Evolutionary conservation across 169 alveolate genomes (phyloP).

Genomic region (Plasmodium inui): DNA sequence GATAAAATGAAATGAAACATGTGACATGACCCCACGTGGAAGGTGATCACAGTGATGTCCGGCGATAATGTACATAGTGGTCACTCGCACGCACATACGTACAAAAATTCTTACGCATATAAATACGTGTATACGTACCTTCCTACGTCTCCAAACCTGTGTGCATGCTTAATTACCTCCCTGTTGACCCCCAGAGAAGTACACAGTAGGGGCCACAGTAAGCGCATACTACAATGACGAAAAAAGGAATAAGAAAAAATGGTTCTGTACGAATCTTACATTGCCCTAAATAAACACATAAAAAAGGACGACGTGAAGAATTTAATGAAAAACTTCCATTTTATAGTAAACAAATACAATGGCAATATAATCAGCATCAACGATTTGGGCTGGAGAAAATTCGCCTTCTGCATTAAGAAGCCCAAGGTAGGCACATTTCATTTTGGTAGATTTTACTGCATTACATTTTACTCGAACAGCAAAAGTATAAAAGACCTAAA

Average conservation of each 20-base stretch:
- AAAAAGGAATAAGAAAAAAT: constrained; percentile 6
- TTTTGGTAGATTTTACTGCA: constrained; percentile 86
- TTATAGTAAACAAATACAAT: constrained; percentile 62
- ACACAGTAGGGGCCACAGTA: not conserved
- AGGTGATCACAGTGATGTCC: not conserved
- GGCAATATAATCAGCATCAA: constrained; percentile 71
- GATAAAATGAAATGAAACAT: not conserved
- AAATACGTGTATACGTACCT: not conserved
- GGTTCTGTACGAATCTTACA: constrained; percentile 73
- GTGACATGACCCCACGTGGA: not conserved
- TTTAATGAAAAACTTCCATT: constrained; percentile 73
- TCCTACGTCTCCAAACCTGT: not conserved
- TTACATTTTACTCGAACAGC: constrained; percentile 84
- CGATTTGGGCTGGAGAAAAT: constrained; percentile 76
- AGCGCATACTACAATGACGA: not conserved
- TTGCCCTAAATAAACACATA: constrained; percentile 66
- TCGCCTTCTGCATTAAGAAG: constrained; percentile 80
- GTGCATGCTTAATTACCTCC: not conserved
- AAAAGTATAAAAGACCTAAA: constrained; percentile 82
- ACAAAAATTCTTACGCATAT: not conserved
- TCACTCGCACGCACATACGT: not conserved
- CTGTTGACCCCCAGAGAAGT: not conserved
- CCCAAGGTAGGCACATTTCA: constrained; percentile 86
- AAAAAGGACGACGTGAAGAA: constrained; percentile 72
- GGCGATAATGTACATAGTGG: not conserved